Base-by-base conservation (phyloP, 2,329 filamentous ascomycete genomes). In the Fusarium nisikadoi region DNA sequence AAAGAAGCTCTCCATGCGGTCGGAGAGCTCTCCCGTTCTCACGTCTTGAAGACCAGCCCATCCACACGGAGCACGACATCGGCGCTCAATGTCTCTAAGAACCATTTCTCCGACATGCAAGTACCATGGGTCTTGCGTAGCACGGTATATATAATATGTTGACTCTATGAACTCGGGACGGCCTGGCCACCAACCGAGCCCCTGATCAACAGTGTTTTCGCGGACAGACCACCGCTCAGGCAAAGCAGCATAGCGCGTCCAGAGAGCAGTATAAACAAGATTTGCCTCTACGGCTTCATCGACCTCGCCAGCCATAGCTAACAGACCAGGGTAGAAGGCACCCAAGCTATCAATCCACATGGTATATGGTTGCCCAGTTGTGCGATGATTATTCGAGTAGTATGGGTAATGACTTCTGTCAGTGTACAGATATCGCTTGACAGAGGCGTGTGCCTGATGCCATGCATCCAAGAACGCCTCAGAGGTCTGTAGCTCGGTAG, bases 1-100 rank as follows among this genome's bases (percentile, higher is more conserved):
- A 78, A 98, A 98, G 86, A 98, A 99, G 80, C 95, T 98, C 82
- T 99, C 96, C 96, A 98, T 98, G 38, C 96, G 92, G 80, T 99
- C 95, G 75, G 90, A 93, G 81, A 94, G 90, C 82, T 98, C 94
- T 7, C 95, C 95, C 9, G 89, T 93, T 38, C 91, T 85, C 13
- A 95, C 93, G 79, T 95, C 92, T 77, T 94, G 92, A 39, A 98
- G 86, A 2, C 95, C 95, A 19, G 95, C 93, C 94, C 95, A 98
- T 43, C 96, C 96, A 77, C 96, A 99, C 69, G 89, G 88, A 2
- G 94, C 94, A 90, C 94, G 94, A 82, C 96, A 99, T 59, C 95
- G 89, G 53, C 93, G 88, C 76, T 93, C 92, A 77, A 99, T 94
- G 78, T 99, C 96, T 64, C 90, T 89, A 61, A 98, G 85, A 0